Evolutionary conservation across 148 eudicot genomes (phyloP).

Genomic region (Nepenthes gracilis): DNA sequence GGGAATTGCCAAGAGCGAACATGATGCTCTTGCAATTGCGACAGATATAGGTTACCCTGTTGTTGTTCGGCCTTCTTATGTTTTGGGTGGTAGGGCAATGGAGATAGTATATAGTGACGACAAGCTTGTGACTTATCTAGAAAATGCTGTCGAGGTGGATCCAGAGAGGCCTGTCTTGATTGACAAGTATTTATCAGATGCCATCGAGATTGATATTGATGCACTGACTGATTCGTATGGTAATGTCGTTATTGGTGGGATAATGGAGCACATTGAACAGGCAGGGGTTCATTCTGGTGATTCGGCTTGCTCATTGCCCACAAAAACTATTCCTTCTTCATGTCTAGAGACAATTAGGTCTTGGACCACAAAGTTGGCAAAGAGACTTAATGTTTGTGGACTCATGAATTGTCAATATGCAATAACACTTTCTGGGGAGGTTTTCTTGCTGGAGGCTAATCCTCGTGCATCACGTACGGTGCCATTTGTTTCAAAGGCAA

Average conservation of each 20-base stretch:
- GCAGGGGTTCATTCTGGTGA: constrained; percentile 99
- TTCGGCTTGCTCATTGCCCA: constrained; percentile 89
- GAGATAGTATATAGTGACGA: constrained; percentile 94
- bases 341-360: constrained; percentile 68
- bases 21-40: constrained; percentile 77
- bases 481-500: constrained; percentile 94
- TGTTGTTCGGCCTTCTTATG: constrained; percentile 95
- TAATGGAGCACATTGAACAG: constrained; percentile 98
- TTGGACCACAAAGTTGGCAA: constrained; percentile 87
- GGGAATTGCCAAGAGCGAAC: constrained; percentile 86
- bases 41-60: constrained; percentile 95
- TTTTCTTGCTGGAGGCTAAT: constrained; percentile 91
- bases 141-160: constrained; percentile 84
- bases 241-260: constrained; percentile 96
- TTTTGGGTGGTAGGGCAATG: constrained; percentile 95
- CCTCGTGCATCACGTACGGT: constrained; percentile 97
- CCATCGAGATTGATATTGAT: constrained; percentile 84
- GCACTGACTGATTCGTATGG: constrained; percentile 74
- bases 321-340: constrained; percentile 54
- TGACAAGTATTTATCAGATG: constrained; percentile 78
- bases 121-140: constrained; percentile 63
- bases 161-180: constrained; percentile 87
- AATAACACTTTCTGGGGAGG: constrained; percentile 69
- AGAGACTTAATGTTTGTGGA: constrained; percentile 75
- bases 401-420: constrained; percentile 98